Conservation (phyloP, 2,329 filamentous ascomycete genomes). For the Colletotrichum tofieldiae region DNA sequence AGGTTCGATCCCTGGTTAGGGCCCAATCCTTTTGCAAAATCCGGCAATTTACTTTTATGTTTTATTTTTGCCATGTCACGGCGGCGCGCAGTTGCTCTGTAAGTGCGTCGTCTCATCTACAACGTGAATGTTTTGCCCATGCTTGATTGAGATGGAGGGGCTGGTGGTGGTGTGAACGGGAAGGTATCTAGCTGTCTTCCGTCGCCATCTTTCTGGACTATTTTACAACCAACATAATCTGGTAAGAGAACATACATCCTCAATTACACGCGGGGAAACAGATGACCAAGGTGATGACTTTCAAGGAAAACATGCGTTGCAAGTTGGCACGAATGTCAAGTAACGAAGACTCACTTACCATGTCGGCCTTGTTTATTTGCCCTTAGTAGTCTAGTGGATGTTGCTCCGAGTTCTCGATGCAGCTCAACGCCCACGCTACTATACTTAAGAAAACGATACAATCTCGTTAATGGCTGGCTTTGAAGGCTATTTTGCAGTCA, state of each 20-base stretch:
- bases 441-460: too few relatives aligned
- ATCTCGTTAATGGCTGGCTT: too few relatives aligned
- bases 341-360: not conserved
- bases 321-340: not conserved
- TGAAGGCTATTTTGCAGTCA: too few relatives aligned
- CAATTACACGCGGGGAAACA: not conserved
- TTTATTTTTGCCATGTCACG: not conserved
- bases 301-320: not conserved
- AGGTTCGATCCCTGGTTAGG: constrained; percentile 42
- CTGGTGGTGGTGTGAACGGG: not conserved
- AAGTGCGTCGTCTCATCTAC: not conserved
- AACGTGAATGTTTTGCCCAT: not conserved
- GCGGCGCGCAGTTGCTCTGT: not conserved
- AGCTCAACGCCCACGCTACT: too few relatives aligned
- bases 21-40: constrained; percentile 1
- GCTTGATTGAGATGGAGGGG: not conserved
- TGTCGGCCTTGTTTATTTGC: not conserved
- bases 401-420: too few relatives aligned
- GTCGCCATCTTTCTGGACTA: not conserved
- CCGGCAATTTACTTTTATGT: not conserved
- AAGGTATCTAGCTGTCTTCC: not conserved
- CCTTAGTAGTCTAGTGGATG: too few relatives aligned
- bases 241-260: not conserved
- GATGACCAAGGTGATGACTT: not conserved
- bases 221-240: not conserved